Evolutionary conservation across 108 stramenopile species (phyloP).

Genomic region (Cyclostephanos tholiformis): DNA sequence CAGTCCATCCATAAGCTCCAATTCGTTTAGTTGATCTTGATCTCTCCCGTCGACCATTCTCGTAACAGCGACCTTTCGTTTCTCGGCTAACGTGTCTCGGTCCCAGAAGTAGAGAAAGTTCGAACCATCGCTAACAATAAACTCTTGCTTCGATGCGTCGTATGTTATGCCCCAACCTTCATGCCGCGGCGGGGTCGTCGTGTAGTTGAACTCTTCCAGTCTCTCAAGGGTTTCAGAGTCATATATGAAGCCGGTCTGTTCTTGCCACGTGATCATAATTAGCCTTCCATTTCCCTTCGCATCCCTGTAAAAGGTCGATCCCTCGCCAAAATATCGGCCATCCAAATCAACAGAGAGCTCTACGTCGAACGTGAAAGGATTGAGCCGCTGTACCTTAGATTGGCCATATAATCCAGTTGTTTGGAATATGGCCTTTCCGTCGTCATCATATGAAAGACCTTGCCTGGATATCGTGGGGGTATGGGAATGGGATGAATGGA

Average conservation of each 20-base stretch:
- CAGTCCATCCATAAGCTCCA: conserved; percentile 81
- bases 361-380: conserved; percentile 66
- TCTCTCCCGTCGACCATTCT: conserved; percentile 47
- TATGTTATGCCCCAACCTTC: conserved; percentile 91
- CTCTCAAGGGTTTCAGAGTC: conserved; percentile 58
- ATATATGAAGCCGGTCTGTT: conserved; percentile 74
- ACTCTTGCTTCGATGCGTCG: conserved; percentile 58
- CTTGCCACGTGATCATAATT: conserved; percentile 77
- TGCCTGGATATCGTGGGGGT: conserved; percentile 44
- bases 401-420: conserved; percentile 69
- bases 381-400: conserved; percentile 65
- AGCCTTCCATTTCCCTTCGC: conserved; percentile 42
- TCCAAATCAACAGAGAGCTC: conserved; percentile 56
- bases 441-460: conserved; percentile 71
- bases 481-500: too few species aligned
- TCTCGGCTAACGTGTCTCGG: conserved; percentile 47
- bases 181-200: conserved; percentile 52
- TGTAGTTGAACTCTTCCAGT: conserved; percentile 53
- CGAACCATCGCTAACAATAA: conserved; percentile 84
- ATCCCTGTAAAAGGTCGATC: conserved; percentile 62
- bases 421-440: conserved; percentile 69
- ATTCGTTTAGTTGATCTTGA: conserved; percentile 73
- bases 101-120: conserved; percentile 79
- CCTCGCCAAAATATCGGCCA: conserved; percentile 73
- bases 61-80: conserved; percentile 57